Evolutionary conservation across 305 asterid species (phyloP).

Genomic region (Fraxinus greggii): DNA sequence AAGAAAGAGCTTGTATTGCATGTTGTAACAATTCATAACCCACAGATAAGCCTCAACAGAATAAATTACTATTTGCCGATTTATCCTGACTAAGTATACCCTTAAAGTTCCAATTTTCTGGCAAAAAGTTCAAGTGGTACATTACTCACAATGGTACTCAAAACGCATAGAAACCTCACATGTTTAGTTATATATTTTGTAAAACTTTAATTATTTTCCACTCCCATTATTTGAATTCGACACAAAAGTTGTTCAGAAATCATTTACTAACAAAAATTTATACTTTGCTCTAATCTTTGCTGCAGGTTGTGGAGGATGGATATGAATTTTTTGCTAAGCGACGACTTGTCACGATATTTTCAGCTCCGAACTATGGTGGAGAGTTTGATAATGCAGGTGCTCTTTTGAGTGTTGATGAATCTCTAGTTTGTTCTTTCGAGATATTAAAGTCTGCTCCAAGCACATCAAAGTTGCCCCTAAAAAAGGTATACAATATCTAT

Average conservation of each 20-base stretch:
- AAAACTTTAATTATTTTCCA: not conserved
- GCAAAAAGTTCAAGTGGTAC: not conserved
- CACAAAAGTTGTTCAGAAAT: not conserved
- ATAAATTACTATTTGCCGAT: not conserved
- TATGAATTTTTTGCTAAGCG: conserved; percentile 82
- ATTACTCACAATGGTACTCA: not conserved
- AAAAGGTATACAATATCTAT: conserved; percentile 48
- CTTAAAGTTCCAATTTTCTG: not conserved
- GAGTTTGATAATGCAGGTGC: conserved; percentile 91
- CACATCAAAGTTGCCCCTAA: conserved; percentile 56
- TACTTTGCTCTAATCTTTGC: not conserved
- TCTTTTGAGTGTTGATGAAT: conserved; percentile 68
- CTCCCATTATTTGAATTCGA: not conserved
- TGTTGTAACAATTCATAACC: not conserved
- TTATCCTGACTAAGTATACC: not conserved
- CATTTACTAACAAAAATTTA: conserved; percentile 1
- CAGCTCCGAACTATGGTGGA: conserved; percentile 90
- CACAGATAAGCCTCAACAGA: not conserved
- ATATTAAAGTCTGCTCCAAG: conserved; percentile 59
- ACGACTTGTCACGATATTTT: conserved; percentile 70
- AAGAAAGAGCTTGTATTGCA: not conserved
- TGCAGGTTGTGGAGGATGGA: conserved; percentile 89
- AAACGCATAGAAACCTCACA: not conserved
- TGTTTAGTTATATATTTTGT: not conserved
- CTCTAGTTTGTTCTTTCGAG: conserved; percentile 75